Evolutionary conservation across 371 early-diverging fungal genomes (phyloP), one percentile per base, ranked within the genome.

Genomic region (Syncephalastrum racemosum): DNA sequence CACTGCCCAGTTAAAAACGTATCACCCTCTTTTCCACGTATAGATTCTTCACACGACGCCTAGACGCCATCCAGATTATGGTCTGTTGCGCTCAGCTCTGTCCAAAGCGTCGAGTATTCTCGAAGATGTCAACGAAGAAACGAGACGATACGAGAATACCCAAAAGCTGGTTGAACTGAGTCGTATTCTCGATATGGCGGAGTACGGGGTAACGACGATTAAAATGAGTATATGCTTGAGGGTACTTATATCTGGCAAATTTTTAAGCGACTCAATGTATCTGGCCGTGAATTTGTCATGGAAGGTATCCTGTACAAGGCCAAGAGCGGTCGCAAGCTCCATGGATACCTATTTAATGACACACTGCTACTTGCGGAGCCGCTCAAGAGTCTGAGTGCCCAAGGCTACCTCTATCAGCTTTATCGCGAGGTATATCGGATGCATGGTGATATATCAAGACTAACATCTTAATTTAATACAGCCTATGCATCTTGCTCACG

Each of bases 261-360:
- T 41, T 15, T 24, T 7, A 22, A 86, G 82, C 61, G 75, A 12
- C 50, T 90, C 18, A 72, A 88, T 53, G 58, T 92, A 22, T 63
- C 63, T 6, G 82, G 85, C 1, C 79, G 97, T 24, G 84, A 84
- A 56, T 86, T 90, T 64, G 71, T 96, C 20, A 83, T 87, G 70
- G 95, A 96, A 54, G 94, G 96, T 10, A 68, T 76, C 25, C 73
- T 95, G 23, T 72, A 77, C 49, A 96, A 96, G 67, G 83, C 90
- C 19, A 92, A 92, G 58, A 89, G 89, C 48, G 92, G 92, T 2
- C 81, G 91, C 24, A 90, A 88, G 56, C 76, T 97, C 8, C 86
- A 90, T 60, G 91, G 77, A 4, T 94, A 87, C 60, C 73, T 97
- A 40, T 94, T 95, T 68, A 95, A 90, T 58, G 97, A 97, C 70